Base-by-base conservation (phyloP, 2,329 filamentous ascomycete species). In the Xylaria sp. region DNA sequence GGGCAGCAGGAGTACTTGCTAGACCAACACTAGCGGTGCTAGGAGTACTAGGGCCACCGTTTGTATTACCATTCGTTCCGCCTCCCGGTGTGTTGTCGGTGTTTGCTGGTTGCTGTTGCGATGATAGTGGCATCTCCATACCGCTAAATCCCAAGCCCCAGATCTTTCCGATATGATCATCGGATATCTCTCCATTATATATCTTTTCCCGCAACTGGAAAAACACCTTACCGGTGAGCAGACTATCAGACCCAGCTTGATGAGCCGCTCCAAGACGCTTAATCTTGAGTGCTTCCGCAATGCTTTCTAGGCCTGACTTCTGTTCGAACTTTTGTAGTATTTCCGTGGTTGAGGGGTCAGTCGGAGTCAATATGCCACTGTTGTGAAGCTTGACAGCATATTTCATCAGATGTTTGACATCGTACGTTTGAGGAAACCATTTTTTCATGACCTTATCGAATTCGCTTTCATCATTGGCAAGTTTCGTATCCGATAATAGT, bases 361-460 rank as follows among this genome's bases (percentile, higher is more conserved):
- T 80, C 47, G 86, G 88, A 8, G 84, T 87, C 11, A 86, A 76
- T 52, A 87, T 89, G 73, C 79, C 85, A 51, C 85, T 83, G 57
- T 86, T 85, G 73, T 90, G 86, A 55, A 89, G 84, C 69, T 86
- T 86, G 67, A 90, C 90, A 27, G 92, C 93, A 71, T 93, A 88
- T 75, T 97, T 96, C 86, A 97, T 94, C 40, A 99, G 85, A 75
- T 95, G 96, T 79, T 99, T 99, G 69, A 99, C 95, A 74, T 99
- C 95, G 75, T 95, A 96, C 0, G 96, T 87, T 17, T 89, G 90
- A 0, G 95, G 95, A 76, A 99, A 99, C 82, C 94, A 98, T 47
- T 92, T 89, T 73, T 91, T 91, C 78, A 98, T 92, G 48, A 94
- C 86, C 71, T 89, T 86, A 74, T 96, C 91, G 75, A 98, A 99